Conservation (phyloP, 371 early-diverging fungal genomes). For the Rhizomucor pusillus region DNA sequence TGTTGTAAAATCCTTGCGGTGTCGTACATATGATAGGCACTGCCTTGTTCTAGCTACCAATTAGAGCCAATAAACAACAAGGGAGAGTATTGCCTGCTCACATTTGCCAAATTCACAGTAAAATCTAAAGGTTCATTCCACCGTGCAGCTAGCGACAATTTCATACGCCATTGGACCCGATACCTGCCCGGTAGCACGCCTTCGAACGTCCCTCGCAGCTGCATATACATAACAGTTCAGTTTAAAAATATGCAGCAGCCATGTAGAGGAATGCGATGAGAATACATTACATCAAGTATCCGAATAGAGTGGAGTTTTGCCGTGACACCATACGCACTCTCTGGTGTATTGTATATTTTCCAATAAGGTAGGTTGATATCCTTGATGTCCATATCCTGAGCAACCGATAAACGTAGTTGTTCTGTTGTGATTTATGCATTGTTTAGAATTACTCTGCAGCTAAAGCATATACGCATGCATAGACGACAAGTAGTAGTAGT, state of each 20-base stretch:
- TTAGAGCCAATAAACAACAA: no score
- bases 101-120: constrained; percentile 3
- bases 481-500: background rate
- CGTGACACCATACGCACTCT: constrained; percentile 27
- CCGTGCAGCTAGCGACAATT: constrained; percentile 12
- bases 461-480: background rate
- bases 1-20: constrained; percentile 7
- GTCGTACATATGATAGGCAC: constrained; percentile 7
- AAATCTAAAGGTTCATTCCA: constrained; percentile 20
- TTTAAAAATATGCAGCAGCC: no score
- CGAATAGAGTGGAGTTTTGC: constrained; percentile 34
- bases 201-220: constrained; percentile 16
- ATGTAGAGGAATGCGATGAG: no score
- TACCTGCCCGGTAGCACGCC: constrained; percentile 17
- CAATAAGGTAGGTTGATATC: constrained; percentile 38
- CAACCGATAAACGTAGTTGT: constrained; percentile 14
- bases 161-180: constrained; percentile 18
- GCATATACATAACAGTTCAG: background rate
- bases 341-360: constrained; percentile 20
- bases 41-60: no score
- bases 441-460: background rate
- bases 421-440: constrained; percentile 1
- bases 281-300: constrained; percentile 30
- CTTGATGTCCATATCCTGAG: constrained; percentile 27
- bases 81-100: no score